Evolutionary conservation across 2,329 filamentous ascomycete genomes (phyloP).

Genomic region (Cytospora paraplurivora): DNA sequence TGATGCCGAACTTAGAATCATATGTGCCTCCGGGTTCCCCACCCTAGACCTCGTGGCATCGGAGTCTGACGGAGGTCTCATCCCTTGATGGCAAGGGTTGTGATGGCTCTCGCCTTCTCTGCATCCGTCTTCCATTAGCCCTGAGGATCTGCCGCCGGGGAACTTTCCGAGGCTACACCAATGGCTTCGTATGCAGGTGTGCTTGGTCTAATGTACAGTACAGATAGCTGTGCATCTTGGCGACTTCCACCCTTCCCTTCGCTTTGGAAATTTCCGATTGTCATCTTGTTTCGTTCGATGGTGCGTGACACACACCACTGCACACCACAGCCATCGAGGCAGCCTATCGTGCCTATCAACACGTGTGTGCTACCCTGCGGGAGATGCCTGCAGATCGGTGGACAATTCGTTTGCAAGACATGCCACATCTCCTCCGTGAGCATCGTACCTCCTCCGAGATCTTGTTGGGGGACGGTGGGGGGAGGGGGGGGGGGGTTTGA

Average conservation of each 20-base stretch:
- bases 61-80: not conserved
- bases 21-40: not conserved
- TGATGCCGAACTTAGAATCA: not conserved
- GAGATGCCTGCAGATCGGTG: not conserved
- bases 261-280: not conserved
- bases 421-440: not conserved
- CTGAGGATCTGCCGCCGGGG: conserved; percentile 1
- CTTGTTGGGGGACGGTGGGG: too few relatives aligned
- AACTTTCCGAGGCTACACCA: conserved; percentile 1
- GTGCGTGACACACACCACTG: conserved; percentile 1
- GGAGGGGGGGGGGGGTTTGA: too few relatives aligned
- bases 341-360: not conserved
- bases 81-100: not conserved
- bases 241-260: not conserved
- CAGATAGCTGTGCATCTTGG: not conserved
- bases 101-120: too few relatives aligned
- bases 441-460: not conserved
- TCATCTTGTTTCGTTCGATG: not conserved
- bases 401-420: not conserved
- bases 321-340: not conserved
- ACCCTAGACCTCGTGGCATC: not conserved
- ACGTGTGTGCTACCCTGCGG: not conserved
- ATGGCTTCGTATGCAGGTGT: not conserved
- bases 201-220: not conserved
- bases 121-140: not conserved